A percentile compares a stretch with the other conserved stretches of the same genome.
Evolutionary conservation across 1,284 basidiomycete species (phyloP).

Genomic region (Clitocybe nebularis): DNA sequence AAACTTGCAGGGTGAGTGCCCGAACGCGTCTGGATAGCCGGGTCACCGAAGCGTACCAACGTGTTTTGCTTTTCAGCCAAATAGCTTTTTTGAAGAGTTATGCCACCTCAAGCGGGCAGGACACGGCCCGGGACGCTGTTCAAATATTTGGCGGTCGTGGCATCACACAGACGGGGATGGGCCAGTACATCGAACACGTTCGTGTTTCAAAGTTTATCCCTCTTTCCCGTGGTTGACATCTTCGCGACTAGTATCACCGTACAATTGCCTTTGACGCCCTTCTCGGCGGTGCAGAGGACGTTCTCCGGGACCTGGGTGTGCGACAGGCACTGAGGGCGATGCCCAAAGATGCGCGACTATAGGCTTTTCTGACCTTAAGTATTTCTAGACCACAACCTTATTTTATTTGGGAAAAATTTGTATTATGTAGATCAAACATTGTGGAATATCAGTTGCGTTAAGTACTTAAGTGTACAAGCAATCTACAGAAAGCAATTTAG

Average conservation of each 20-base stretch:
- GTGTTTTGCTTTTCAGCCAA: slow-evolving; percentile 35
- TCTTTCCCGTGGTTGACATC: slow-evolving; percentile 3
- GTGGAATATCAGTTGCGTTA: background rate
- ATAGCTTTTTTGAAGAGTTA: slow-evolving; percentile 72
- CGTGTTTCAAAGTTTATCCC: slow-evolving; percentile 18
- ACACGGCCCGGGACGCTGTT: slow-evolving; percentile 66
- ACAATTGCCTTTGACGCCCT: slow-evolving; percentile 49
- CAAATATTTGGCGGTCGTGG: slow-evolving; percentile 71
- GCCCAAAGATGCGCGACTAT: slow-evolving; percentile 53
- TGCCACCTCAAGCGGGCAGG: slow-evolving; percentile 53
- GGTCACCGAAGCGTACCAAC: background rate
- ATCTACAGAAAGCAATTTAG: slow-evolving; percentile 1
- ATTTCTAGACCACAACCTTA: no score
- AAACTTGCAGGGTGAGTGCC: slow-evolving; percentile 47
- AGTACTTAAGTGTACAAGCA: background rate
- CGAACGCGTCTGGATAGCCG: no score
- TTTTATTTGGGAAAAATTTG: no score
- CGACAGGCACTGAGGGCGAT: slow-evolving; percentile 62
- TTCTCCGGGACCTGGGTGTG: slow-evolving; percentile 61
- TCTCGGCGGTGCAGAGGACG: slow-evolving; percentile 63
- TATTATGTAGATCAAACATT: slow-evolving; percentile 1
- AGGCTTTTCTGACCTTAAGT: slow-evolving; percentile 10
- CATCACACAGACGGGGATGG: slow-evolving; percentile 65
- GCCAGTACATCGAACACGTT: slow-evolving; percentile 59
- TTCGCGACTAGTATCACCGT: slow-evolving; percentile 38